Evolutionary conservation across 2,329 filamentous ascomycete species (phyloP).

Genomic region (Calonectria naviculata): DNA sequence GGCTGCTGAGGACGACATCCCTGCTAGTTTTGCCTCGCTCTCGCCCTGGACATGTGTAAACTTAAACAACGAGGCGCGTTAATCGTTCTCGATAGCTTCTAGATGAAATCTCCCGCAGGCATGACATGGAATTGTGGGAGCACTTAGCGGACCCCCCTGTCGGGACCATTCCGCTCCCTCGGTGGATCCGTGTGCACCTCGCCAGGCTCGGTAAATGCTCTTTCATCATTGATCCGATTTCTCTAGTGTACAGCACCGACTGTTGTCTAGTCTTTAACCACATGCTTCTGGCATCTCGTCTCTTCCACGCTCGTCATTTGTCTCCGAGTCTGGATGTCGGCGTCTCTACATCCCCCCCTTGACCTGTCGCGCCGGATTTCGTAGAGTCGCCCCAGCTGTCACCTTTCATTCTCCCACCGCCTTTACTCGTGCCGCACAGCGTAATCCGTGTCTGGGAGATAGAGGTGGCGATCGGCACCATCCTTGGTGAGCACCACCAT

Average conservation of each 20-base stretch:
- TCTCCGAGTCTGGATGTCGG: constrained; percentile 13
- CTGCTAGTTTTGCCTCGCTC: constrained; percentile 11
- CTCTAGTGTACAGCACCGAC: constrained; percentile 44
- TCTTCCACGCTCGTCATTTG: constrained; percentile 18
- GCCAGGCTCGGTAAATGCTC: constrained; percentile 31
- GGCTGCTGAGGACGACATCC: constrained; percentile 11
- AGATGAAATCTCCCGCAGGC: constrained; percentile 9
- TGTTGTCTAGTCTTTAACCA: constrained; percentile 34
- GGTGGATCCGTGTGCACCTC: constrained; percentile 15
- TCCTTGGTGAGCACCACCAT: constrained; percentile 95
- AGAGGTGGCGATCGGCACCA: constrained; percentile 92
- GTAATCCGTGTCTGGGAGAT: constrained; percentile 94
- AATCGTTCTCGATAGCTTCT: constrained; percentile 14
- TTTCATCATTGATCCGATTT: constrained; percentile 40
- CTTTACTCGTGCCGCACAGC: constrained; percentile 72
- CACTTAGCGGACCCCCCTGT: constrained; percentile 9
- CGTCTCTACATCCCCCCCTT: constrained; percentile 16
- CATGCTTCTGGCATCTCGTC: constrained; percentile 18
- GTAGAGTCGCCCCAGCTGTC: constrained; percentile 22
- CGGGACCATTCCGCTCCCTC: constrained; percentile 21
- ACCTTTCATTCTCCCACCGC: constrained; percentile 23
- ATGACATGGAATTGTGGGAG: constrained; percentile 9
- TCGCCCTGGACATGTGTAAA: constrained; percentile 10
- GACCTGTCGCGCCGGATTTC: constrained; percentile 31
- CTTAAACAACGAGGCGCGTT: not conserved